These are phyloP conservation scores for Sclerotinia borealis DNA, from an alignment of 2,329 filamentous ascomycete species.

Conservation along the genomic window DNA sequence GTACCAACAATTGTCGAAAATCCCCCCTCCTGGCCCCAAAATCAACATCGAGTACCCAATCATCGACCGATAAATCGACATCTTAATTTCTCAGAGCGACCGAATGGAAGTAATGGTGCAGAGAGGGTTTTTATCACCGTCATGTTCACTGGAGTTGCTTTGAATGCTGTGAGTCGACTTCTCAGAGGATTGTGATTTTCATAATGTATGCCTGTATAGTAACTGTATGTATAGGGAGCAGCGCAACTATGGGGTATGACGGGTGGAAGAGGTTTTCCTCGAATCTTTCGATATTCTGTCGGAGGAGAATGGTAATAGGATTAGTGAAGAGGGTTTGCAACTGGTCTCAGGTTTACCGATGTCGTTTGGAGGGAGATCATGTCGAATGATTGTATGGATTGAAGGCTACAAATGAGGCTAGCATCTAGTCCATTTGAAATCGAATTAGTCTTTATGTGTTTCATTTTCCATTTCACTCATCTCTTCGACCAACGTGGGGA, in stretches of 20 bases:
- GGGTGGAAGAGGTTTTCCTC: conserved; percentile 42
- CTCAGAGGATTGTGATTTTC: too few relatives aligned
- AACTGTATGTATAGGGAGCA: conserved; percentile 29
- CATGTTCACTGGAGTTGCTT: conserved; percentile 44
- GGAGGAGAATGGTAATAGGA: too few relatives aligned
- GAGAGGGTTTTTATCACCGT: conserved; percentile 43
- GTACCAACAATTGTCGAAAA: conserved; percentile 16
- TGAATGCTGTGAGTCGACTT: conserved; percentile 37
- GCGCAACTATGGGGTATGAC: conserved; percentile 46
- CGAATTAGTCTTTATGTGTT: too few relatives aligned
- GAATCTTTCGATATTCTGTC: conserved; percentile 45
- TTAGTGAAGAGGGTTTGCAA: too few relatives aligned
- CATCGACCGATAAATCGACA: conserved; percentile 42
- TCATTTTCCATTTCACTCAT: too few relatives aligned
- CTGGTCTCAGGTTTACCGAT: too few relatives aligned
- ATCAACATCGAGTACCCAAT: conserved; percentile 42
- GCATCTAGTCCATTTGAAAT: too few relatives aligned
- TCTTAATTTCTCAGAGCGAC: conserved; percentile 38
- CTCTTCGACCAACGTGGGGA: too few relatives aligned
- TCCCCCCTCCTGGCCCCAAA: conserved; percentile 40
- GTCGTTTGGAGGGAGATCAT: too few relatives aligned
- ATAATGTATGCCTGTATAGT: not conserved
- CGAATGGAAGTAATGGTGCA: conserved; percentile 38
- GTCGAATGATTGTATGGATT: too few relatives aligned
- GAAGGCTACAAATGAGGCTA: too few relatives aligned